Percentiles rank a stretch among this genome's conserved stretches.
These are phyloP conservation scores for Phytophthora nicotianae DNA, from an alignment of 352 stramenopile species.

Conservation along the genomic window DNA sequence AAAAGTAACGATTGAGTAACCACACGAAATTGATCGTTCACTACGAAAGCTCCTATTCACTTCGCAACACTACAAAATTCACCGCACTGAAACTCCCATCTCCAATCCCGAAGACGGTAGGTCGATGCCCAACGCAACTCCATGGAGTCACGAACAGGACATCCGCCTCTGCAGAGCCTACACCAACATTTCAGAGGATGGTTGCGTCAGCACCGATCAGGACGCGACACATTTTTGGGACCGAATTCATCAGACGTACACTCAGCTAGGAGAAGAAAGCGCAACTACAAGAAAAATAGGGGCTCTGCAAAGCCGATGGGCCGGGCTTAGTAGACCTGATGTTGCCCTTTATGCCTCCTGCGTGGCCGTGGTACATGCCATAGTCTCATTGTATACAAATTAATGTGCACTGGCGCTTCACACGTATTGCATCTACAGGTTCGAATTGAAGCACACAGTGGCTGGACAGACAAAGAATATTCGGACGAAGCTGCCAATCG, in stretches of 20 bases:
- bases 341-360: slow-evolving; percentile 1
- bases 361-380: neutral
- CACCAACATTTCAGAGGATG: slow-evolving; percentile 1
- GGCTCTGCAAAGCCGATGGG: neutral
- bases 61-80: neutral
- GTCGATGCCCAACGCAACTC: neutral
- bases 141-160: neutral
- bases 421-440: neutral
- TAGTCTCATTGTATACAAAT: no score
- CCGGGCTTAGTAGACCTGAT: neutral
- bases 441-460: neutral
- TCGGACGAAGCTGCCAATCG: neutral
- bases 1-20: neutral
- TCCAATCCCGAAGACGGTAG: neutral
- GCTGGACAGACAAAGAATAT: slow-evolving; percentile 5
- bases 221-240: neutral
- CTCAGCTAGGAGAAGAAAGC: neutral
- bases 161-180: neutral
- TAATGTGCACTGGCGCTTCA: no score
- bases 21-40: neutral
- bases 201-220: neutral
- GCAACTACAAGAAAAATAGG: neutral
- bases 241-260: neutral
- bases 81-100: neutral
- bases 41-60: neutral